A percentile compares a stretch with the other conserved stretches of the same genome.
Conservation (phyloP, 176 grass and related monocot species). For the Urochloa ruziziensis region DNA sequence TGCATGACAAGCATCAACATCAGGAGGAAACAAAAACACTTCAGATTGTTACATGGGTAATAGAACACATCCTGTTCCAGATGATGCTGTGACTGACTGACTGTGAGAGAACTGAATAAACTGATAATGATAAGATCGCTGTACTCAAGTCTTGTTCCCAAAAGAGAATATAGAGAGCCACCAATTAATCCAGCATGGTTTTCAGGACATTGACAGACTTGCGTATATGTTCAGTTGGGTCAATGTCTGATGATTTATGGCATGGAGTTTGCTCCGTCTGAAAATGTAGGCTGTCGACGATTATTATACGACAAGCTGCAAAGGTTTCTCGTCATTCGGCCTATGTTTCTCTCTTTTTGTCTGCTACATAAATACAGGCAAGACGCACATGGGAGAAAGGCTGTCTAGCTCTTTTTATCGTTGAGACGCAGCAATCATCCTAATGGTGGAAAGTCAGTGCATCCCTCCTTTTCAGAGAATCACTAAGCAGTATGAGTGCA, state of each 20-base stretch:
- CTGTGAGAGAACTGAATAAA: neutral
- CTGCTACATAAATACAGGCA: neutral
- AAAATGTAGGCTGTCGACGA: neutral
- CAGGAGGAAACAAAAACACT: neutral
- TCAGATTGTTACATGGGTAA: too few species aligned
- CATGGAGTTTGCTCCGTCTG: too few species aligned
- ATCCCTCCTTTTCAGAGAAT: neutral
- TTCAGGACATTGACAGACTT: neutral
- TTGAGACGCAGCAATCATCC: neutral
- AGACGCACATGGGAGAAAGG: conserved; percentile 11
- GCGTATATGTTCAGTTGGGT: neutral
- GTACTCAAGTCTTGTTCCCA: neutral
- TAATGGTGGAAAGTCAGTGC: neutral
- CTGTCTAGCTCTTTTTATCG: neutral
- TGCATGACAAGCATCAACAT: conserved; percentile 20
- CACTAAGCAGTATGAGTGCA: neutral
- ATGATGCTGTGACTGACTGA: too few species aligned
- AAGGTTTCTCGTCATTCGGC: neutral
- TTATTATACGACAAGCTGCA: neutral
- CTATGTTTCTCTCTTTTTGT: neutral
- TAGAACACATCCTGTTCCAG: neutral
- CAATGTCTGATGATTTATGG: neutral
- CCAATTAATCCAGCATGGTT: neutral
- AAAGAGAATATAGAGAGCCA: neutral
- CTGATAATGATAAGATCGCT: neutral